A percentile compares a stretch with the other conserved stretches of the same genome.
Evolutionary conservation across 2,329 filamentous ascomycete species (phyloP).

Genomic region (Stachybotrys chartarum): DNA sequence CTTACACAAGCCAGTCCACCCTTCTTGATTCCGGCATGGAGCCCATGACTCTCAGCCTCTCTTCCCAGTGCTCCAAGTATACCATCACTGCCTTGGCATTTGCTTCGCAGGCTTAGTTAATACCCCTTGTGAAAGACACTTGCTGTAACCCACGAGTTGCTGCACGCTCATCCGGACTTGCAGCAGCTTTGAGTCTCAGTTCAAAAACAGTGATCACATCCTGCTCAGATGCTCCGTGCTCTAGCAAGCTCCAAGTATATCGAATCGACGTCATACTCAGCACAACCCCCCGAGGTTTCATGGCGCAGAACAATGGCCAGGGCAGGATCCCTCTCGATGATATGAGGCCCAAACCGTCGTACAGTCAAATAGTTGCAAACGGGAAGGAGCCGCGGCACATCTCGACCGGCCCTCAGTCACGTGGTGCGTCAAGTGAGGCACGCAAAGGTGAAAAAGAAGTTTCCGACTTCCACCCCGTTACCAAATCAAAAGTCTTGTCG

Average conservation of each 20-base stretch:
- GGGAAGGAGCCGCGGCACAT: not conserved
- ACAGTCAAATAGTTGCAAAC: constrained; percentile 6
- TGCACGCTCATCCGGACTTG: no score
- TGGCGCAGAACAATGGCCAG: constrained; percentile 7
- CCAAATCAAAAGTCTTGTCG: not conserved
- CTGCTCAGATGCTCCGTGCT: not conserved
- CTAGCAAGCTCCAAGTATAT: not conserved
- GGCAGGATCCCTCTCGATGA: constrained; percentile 8
- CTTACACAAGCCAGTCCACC: no score
- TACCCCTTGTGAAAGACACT: no score
- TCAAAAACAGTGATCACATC: not conserved
- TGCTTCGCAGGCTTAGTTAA: no score
- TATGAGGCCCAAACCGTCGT: constrained; percentile 7
- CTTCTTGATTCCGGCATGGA: no score
- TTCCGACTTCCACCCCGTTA: not conserved
- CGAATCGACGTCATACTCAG: not conserved
- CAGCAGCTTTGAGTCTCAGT: no score
- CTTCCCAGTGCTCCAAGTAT: no score
- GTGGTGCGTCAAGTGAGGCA: not conserved
- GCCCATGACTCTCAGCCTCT: no score
- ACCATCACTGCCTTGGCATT: no score
- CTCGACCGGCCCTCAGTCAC: not conserved
- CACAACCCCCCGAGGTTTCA: constrained; percentile 2
- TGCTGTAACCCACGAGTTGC: no score
- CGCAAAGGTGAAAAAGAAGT: not conserved